Percentiles rank a stretch among this genome's conserved stretches.
These are phyloP conservation scores for Hyaloperonospora arabidopsidis DNA, from an alignment of 352 stramenopile genomes.

Conservation along the genomic window DNA sequence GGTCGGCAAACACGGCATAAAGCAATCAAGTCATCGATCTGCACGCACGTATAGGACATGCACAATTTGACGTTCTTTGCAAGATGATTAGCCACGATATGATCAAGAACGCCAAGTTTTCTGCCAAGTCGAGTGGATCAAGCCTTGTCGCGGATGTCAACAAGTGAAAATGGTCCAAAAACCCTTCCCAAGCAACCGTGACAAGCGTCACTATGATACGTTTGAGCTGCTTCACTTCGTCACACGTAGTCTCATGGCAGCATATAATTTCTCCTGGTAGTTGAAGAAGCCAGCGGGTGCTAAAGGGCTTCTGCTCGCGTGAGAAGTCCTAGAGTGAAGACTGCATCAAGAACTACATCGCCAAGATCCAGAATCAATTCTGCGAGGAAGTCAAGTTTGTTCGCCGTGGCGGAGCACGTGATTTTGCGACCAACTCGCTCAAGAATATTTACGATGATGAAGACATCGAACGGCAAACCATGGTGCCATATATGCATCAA, in stretches of 20 bases:
- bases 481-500: not conserved
- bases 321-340: not conserved
- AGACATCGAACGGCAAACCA: not conserved
- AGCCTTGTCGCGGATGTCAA: not conserved
- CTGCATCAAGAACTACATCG: no score
- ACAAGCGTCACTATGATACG: slow-evolving; percentile 1
- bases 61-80: not conserved
- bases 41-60: not conserved
- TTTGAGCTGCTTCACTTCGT: slow-evolving; percentile 1
- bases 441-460: not conserved
- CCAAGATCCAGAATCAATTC: not conserved
- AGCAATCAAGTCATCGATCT: no score
- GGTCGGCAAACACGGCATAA: not conserved
- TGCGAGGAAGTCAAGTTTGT: not conserved
- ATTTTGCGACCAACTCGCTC: not conserved
- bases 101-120: not conserved
- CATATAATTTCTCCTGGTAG: not conserved
- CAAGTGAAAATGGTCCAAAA: not conserved
- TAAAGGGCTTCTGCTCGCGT: not conserved
- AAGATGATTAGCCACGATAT: not conserved
- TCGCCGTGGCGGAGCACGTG: not conserved
- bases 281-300: not conserved
- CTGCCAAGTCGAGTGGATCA: not conserved
- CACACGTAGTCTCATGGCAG: not conserved
- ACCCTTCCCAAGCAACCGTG: not conserved